Evolutionary conservation across 352 stramenopile genomes (phyloP).

Genomic region (Globisporangium middletonii): DNA sequence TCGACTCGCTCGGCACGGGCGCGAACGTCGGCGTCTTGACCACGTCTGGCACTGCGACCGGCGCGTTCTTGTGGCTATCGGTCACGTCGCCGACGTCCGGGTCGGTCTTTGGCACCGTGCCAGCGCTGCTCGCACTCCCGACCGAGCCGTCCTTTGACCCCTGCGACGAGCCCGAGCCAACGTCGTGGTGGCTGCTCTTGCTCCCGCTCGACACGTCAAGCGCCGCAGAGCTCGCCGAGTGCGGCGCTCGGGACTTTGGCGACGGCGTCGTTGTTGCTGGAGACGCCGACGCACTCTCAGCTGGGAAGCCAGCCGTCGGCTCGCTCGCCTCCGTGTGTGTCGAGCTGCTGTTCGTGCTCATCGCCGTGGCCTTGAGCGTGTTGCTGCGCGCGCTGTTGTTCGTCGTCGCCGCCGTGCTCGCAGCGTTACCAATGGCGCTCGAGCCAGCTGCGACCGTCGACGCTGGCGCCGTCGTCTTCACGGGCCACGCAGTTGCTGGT

Average conservation of each 20-base stretch:
- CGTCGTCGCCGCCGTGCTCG: background rate
- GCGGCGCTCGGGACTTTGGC: too few relatives aligned
- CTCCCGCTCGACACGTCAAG: background rate
- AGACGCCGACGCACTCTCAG: background rate
- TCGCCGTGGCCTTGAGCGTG: background rate
- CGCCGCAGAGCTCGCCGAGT: background rate
- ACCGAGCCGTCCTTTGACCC: constrained; percentile 4
- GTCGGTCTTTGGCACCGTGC: constrained; percentile 3
- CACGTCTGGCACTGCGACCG: constrained; percentile 6
- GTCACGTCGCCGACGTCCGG: constrained; percentile 31
- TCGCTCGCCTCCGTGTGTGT: too few relatives aligned
- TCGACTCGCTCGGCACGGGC: constrained; percentile 9
- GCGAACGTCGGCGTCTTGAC: constrained; percentile 10
- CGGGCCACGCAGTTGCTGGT: background rate
- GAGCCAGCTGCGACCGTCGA: background rate
- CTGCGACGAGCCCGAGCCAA: background rate
- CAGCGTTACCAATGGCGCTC: background rate
- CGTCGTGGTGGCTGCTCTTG: background rate
- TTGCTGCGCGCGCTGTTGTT: background rate
- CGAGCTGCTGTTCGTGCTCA: too few relatives aligned
- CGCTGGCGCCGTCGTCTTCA: background rate
- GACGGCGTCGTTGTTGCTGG: background rate
- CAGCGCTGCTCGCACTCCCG: constrained; percentile 1
- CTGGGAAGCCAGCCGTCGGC: background rate
- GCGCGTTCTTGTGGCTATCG: constrained; percentile 9